phyloP scores from a whole-genome alignment of 768 basidiomycete species.

The Boletus rex-veris region DNA sequence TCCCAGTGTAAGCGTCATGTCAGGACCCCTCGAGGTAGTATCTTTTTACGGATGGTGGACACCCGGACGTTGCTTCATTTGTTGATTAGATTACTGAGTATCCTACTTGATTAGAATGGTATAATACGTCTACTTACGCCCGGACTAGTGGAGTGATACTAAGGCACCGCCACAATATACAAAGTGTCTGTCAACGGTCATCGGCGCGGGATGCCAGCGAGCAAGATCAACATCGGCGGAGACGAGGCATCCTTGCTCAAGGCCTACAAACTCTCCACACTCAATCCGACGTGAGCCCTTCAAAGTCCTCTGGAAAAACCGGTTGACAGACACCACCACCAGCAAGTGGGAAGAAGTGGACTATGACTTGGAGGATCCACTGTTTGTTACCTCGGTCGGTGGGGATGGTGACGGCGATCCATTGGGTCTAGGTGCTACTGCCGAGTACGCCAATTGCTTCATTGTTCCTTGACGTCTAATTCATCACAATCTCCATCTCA shows the following conservation, averaged over 20 bases:
- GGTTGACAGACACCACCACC: conserved; percentile 4
- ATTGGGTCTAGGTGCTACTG: conserved; percentile 65
- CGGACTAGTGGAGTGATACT: too few species aligned
- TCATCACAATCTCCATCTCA: conserved; percentile 24
- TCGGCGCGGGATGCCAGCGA: conserved; percentile 25
- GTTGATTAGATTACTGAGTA: conserved; percentile 2
- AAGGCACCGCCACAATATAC: conserved; percentile 16
- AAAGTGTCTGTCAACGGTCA: not conserved
- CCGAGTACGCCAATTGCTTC: conserved; percentile 46
- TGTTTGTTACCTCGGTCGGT: conserved; percentile 60
- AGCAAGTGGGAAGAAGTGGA: conserved; percentile 92
- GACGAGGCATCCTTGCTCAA: conserved; percentile 85
- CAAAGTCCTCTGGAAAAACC: not conserved
- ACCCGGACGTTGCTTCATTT: conserved; percentile 9
- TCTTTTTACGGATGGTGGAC: not conserved
- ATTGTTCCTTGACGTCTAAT: not conserved
- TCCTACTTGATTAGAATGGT: not conserved
- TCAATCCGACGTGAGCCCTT: conserved; percentile 67
- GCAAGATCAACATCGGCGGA: conserved; percentile 61
- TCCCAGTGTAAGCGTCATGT: conserved; percentile 47
- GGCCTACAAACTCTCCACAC: conserved; percentile 77
- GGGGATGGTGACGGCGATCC: conserved; percentile 69
- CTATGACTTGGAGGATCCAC: conserved; percentile 74
- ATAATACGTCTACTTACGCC: not conserved
- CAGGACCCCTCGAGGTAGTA: not conserved